phyloP scores from a whole-genome alignment of 352 stramenopile species.

The Globisporangium apiculatum region DNA sequence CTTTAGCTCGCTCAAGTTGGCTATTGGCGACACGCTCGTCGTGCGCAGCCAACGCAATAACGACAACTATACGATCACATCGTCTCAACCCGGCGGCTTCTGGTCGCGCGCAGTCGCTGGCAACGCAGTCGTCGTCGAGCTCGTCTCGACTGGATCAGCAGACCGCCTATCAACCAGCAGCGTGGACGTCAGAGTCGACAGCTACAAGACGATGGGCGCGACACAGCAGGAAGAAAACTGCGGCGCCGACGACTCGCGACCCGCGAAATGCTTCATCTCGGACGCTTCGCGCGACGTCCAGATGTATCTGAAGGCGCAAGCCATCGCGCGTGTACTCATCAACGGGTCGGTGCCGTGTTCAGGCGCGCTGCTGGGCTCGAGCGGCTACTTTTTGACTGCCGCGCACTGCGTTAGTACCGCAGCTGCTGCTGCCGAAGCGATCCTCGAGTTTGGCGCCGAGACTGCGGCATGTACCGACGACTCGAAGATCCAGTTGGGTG shows the following conservation, averaged over 20 bases:
- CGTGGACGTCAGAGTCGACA: slow-evolving; percentile 11
- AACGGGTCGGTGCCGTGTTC: slow-evolving; percentile 20
- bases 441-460: slow-evolving; percentile 23
- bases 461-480: slow-evolving; percentile 13
- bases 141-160: slow-evolving; percentile 4
- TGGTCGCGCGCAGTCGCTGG: slow-evolving; percentile 14
- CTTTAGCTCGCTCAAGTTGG: too few relatives aligned
- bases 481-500: slow-evolving; percentile 16
- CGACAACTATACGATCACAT: slow-evolving; percentile 12
- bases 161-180: neutral
- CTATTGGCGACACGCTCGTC: slow-evolving; percentile 12
- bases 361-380: slow-evolving; percentile 12
- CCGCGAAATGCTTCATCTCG: slow-evolving; percentile 20
- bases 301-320: slow-evolving; percentile 18
- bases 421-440: slow-evolving; percentile 6
- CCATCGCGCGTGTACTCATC: slow-evolving; percentile 20
- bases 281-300: slow-evolving; percentile 6
- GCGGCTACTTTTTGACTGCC: slow-evolving; percentile 22
- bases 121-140: slow-evolving; percentile 11
- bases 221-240: slow-evolving; percentile 12
- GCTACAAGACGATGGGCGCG: slow-evolving; percentile 10
- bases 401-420: slow-evolving; percentile 19
- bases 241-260: slow-evolving; percentile 16
- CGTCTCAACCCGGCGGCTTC: slow-evolving; percentile 3
- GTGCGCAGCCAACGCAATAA: slow-evolving; percentile 11